Percentiles rank a stretch among this genome's conserved stretches.
Evolutionary conservation across 805 yeast species (phyloP).

Genomic region (Hanseniaspora clermontiae): DNA sequence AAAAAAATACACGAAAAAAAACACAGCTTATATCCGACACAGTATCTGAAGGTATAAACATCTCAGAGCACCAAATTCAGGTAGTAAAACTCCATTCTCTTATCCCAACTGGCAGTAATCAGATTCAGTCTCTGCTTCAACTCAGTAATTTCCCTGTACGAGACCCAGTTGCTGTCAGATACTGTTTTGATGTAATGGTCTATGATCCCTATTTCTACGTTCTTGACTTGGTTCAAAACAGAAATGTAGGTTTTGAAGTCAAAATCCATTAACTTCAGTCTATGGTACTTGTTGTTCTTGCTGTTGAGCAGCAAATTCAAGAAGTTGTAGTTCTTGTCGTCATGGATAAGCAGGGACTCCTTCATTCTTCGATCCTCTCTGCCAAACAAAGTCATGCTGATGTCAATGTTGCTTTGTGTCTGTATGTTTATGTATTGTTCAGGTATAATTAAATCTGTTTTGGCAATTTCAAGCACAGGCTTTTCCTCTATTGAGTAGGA

Average conservation of each 20-base stretch:
- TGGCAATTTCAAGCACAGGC: background rate
- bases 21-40: no score
- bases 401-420: background rate
- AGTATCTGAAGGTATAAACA: no score
- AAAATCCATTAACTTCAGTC: background rate
- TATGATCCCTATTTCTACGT: background rate
- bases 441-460: background rate
- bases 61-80: constrained; percentile 18
- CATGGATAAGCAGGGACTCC: constrained; percentile 6
- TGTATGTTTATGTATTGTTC: background rate
- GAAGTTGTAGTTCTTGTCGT: background rate
- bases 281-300: background rate
- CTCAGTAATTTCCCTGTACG: constrained; percentile 3
- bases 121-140: constrained; percentile 7
- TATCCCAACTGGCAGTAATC: constrained; percentile 14
- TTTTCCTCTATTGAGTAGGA: background rate
- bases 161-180: constrained; percentile 1
- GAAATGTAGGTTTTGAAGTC: background rate
- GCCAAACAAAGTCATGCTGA: constrained; percentile 9
- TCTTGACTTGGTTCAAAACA: background rate
- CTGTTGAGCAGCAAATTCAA: background rate
- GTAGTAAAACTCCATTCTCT: constrained; percentile 17
- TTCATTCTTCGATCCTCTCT: constrained; percentile 10
- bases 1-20: no score
- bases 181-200: background rate